Evolutionary conservation across 129 eudicot genomes (phyloP), one percentile per base, ranked within the genome.

Genomic region (Tagetes patula): DNA sequence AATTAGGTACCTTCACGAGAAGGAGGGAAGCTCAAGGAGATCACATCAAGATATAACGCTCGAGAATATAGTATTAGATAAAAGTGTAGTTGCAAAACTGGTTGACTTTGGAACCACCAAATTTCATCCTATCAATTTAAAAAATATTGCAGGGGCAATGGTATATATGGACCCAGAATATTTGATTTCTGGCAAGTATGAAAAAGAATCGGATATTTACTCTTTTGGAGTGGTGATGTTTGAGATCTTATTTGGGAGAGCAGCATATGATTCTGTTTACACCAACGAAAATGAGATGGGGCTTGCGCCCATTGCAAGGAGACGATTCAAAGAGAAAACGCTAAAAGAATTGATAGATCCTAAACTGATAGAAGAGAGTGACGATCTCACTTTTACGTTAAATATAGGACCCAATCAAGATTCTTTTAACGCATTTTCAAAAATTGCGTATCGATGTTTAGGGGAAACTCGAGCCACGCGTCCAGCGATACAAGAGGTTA

Each of bases 11-110:
- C 50, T 65, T 5, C 69, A 65, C 50, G 41, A 40, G 2, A 41
- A 7, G 43, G 12, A 65, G 33, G 50, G 32, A n/a, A 41, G 41
- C 7, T 53, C 27, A 42, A 11, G 12, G 38, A 27, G 42, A 39
- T 8, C 42, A 14, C 70, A 65, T 27, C 49, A 53, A 20, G 70
- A 65, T 43, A 65, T 65, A 40, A 65, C 20, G 46, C 42, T 52
- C 27, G 70, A 5, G 0, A 65, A 65, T 31, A 65, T 65, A 8
- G 4, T 43, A 10, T 39, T 14, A 8, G 62, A 55, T 55, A 36
- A 30, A 31, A 55, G 30, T 55, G 4, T 55, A 2, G 30, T 2
- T 3, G 70, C 54, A 65, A 65, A 65, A 34, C 14, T 65, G 0
- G 46, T 14, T 2, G 54, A 43, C 6, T 65, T 65, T 65, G 54